Percentiles rank a stretch among this genome's conserved stretches.
phyloP scores from a whole-genome alignment of 305 asterid genomes.

The Plantago coronopus region DNA sequence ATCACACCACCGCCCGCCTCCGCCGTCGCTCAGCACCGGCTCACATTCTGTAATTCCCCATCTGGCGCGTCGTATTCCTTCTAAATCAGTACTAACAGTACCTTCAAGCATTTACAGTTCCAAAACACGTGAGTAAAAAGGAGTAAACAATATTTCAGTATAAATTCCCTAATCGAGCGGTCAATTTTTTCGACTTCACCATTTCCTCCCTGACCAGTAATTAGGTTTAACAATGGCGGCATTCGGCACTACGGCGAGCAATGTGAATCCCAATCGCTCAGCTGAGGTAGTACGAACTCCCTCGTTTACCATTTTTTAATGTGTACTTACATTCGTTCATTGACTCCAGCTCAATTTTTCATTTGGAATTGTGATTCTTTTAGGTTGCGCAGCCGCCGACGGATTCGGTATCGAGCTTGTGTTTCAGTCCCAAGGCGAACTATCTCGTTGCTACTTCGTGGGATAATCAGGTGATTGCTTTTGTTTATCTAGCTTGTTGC shows the following conservation, averaged over 20 bases:
- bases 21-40: no score
- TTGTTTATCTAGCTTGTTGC: not conserved
- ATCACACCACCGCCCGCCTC: no score
- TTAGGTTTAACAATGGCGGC: constrained; percentile 27
- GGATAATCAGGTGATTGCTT: constrained; percentile 52
- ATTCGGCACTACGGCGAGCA: constrained; percentile 26
- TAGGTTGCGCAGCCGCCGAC: constrained; percentile 50
- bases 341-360: not conserved
- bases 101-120: no score
- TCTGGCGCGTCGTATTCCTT: no score
- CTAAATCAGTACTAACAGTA: no score
- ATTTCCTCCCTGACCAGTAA: not conserved
- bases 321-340: not conserved
- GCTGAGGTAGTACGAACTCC: constrained; percentile 23
- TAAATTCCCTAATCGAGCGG: no score
- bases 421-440: constrained; percentile 56
- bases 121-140: no score
- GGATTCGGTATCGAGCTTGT: constrained; percentile 55
- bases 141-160: no score
- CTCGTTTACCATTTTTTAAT: not conserved
- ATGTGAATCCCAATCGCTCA: constrained; percentile 34
- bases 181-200: no score
- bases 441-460: constrained; percentile 50
- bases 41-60: no score
- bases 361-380: not conserved